Base-by-base conservation (phyloP, 148 eudicot species). In the Nepenthes gracilis region DNA sequence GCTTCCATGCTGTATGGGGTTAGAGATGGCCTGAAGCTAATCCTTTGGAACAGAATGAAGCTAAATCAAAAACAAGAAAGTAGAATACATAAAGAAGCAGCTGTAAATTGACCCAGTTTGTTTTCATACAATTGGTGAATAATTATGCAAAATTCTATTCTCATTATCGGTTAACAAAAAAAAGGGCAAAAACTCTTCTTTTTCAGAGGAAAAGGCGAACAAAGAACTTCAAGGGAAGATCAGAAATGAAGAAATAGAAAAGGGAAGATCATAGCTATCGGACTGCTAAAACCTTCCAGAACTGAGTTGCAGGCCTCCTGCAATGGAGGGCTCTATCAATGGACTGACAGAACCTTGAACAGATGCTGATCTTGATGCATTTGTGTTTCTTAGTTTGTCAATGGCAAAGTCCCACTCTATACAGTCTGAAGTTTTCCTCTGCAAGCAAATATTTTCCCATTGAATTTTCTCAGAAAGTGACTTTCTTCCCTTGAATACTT, bases 321-420 rank as follows among this genome's bases (percentile, higher is more conserved):
- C 53, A 3, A 49, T 2, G 3, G 6, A 11, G 12, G 53, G 0
- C 13, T 49, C 53, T 12, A 5, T 49, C 11, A n/a, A 2, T 12
- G 53, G 53, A 11, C 53, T 49, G n/a, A n/a, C 4, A 49, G 53
- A 49, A 12, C 53, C 13, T 49, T 49, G 53, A 12, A 2, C 10
- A 10, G n/a, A 49, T 49, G 10, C 53, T 11, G 4, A 6, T 11
- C 15, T 11, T n/a, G 53, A 49, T 49, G 10, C 53, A 49, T 49
- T 68, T 65, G 64, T 14, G 59, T 64, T 75, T 57, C 72, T 70
- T 38, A 64, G 67, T 48, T 63, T 58, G 43, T 63, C 61, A 2
- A 2, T 2, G 9, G 62, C 64, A 33, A 83, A 80, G 52, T 87
- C 90, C 90, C 88, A 83, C 63, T 80, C 86, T 23, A 73, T 77